Conservation (phyloP, 73 alveolate species). For the Paramecium pentaurelia region DNA sequence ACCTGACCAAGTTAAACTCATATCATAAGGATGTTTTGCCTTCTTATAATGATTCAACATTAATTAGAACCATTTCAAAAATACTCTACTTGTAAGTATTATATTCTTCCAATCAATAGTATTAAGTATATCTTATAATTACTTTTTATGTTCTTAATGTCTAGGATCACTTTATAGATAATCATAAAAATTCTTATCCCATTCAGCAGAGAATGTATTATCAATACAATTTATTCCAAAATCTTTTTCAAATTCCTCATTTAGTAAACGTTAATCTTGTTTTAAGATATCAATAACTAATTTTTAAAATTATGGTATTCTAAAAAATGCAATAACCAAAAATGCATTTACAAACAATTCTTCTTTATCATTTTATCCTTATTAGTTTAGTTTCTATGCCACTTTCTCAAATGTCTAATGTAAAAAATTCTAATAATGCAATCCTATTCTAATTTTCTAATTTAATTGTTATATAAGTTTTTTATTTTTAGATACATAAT, state of each 20-base stretch:
- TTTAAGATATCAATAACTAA: not conserved
- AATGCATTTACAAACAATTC: not conserved
- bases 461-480: not conserved
- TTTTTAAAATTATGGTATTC: not conserved
- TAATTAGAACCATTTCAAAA: not conserved
- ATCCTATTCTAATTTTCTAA: conserved; percentile 16
- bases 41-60: conserved; percentile 17
- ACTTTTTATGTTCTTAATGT: not conserved
- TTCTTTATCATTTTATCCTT: conserved; percentile 10
- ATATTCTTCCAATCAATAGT: not conserved
- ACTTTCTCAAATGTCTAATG: conserved; percentile 13
- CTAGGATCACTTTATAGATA: not conserved
- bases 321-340: conserved; percentile 17
- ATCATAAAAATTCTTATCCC: conserved; percentile 25
- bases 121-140: not conserved
- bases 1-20: conserved; percentile 5
- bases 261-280: not conserved
- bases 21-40: conserved; percentile 17
- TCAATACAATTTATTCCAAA: not conserved
- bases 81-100: not conserved
- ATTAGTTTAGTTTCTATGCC: not conserved
- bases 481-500: not conserved
- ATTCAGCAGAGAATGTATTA: conserved; percentile 18
- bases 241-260: not conserved
- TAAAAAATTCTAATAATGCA: conserved; percentile 31